These are phyloP conservation scores for Curvularia hawaiiensis DNA, from an alignment of 2,329 filamentous ascomycete species.

Conservation along the genomic window DNA sequence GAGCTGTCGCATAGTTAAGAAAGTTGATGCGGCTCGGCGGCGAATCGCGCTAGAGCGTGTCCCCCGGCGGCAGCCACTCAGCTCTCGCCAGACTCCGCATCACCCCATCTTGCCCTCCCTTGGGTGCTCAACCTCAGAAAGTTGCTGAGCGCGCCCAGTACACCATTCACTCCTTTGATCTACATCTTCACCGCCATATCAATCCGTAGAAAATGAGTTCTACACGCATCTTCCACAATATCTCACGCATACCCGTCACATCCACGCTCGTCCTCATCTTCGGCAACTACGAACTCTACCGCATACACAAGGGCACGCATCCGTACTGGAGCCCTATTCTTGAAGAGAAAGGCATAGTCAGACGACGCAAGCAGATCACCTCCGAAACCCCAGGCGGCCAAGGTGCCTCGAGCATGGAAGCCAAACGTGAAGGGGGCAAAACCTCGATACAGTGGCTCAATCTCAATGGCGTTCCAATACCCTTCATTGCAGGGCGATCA, in stretches of 20 bases:
- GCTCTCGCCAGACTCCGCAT: conserved; percentile 24
- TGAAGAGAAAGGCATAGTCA: conserved; percentile 25
- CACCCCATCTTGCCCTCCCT: conserved; percentile 10
- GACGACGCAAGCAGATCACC: conserved; percentile 13
- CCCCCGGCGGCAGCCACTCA: conserved; percentile 28
- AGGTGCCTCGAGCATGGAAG: conserved; percentile 5
- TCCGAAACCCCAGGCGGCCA: conserved; percentile 10
- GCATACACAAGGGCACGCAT: conserved; percentile 36
- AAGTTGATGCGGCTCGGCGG: conserved; percentile 23
- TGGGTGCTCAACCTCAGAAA: conserved; percentile 4
- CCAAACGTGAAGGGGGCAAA: conserved; percentile 11
- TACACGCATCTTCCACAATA: conserved; percentile 20
- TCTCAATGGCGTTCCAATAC: conserved; percentile 39
- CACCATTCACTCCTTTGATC: conserved; percentile 4
- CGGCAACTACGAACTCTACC: conserved; percentile 34
- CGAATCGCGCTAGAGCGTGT: conserved; percentile 18
- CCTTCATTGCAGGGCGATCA: conserved; percentile 13
- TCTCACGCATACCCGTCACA: conserved; percentile 18
- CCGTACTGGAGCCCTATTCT: conserved; percentile 32
- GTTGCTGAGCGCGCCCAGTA: conserved; percentile 3
- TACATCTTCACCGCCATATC: background rate
- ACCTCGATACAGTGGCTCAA: conserved; percentile 31
- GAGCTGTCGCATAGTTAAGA: conserved; percentile 10
- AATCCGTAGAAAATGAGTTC: conserved; percentile 17
- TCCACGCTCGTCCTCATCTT: conserved; percentile 26